Evolutionary conservation across 1,139 yeast genomes (phyloP), one percentile per base, ranked within the genome.

Genomic region (Nakaseomyces nivariensis): DNA sequence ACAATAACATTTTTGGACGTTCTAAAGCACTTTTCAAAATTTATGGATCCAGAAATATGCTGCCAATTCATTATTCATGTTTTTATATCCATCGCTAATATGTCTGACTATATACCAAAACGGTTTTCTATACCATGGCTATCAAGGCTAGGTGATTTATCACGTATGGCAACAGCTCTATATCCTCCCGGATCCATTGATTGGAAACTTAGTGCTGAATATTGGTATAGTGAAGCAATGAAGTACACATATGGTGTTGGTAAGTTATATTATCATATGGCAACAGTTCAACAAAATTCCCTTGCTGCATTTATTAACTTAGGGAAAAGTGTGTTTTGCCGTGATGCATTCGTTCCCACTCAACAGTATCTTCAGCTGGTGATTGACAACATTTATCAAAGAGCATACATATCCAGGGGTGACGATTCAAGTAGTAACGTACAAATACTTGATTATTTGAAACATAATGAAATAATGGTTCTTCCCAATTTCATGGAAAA

Each of bases 311-410:
- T 85, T 55, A 88, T 82, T 49, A 82, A 84, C 56, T 77, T 85
- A 40, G 90, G 92, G 11, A 85, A 83, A 63, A 78, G 86, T 42
- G 90, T 84, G 7, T 76, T 81, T 51, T 84, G 90, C 60, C 77
- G 85, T 54, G 92, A 85, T 63, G 87, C 90, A 6, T 85, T 85
- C 67, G 88, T 84, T 7, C 94, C 94, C 32, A 83, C 92, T 3
- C 82, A 78, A 51, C 89, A 83, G 59, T 85, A 85, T 61, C 73
- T 85, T 63, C 74, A 84, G 58, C 72, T 84, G 66, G 89, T 85
- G 34, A 85, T 85, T 51, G 92, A 84, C 58, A 84, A 84, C 60
- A 85, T 83, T 56, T 83, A 85, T 45, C 90, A 82, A 63, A 71
- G 90, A 59, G 83, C 70, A 71, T 84, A 60, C 52, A 71, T 68